phyloP scores from a whole-genome alignment of 805 yeast species.

The Wickerhamomyces hampshirensis region DNA sequence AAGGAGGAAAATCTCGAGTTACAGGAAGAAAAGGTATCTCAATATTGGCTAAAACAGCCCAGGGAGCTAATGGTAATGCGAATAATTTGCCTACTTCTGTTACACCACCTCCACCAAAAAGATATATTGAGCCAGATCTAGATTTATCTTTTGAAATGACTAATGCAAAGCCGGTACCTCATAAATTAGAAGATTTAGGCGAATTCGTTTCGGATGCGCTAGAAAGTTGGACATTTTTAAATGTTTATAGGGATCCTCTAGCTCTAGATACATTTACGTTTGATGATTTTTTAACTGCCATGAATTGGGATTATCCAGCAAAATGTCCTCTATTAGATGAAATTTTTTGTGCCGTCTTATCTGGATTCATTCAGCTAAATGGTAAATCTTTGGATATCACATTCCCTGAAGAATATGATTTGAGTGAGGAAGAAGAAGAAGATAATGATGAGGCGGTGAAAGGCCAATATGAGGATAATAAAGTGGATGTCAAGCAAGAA shows the following conservation, averaged over 20 bases:
- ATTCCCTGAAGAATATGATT: slow-evolving; percentile 23
- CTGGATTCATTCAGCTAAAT: slow-evolving; percentile 45
- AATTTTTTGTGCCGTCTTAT: slow-evolving; percentile 60
- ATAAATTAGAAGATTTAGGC: slow-evolving; percentile 12
- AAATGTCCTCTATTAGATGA: slow-evolving; percentile 56
- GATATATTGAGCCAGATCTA: slow-evolving; percentile 20
- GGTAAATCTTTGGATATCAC: slow-evolving; percentile 31
- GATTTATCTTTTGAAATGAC: slow-evolving; percentile 14
- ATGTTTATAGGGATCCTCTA: slow-evolving; percentile 61
- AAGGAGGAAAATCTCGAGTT: slow-evolving; percentile 1
- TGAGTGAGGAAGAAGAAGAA: slow-evolving; percentile 10
- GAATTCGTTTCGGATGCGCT: slow-evolving; percentile 37
- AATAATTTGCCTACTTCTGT: neutral
- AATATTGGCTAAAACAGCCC: slow-evolving; percentile 2
- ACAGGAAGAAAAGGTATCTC: neutral
- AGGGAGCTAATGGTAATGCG: slow-evolving; percentile 4
- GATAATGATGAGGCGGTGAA: slow-evolving; percentile 12
- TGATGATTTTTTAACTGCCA: slow-evolving; percentile 63
- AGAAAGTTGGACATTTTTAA: slow-evolving; percentile 72
- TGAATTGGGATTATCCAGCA: slow-evolving; percentile 37
- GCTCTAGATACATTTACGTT: slow-evolving; percentile 70
- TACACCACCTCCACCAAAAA: slow-evolving; percentile 15
- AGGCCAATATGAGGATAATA: slow-evolving; percentile 21
- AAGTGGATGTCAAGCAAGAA: slow-evolving; percentile 20
- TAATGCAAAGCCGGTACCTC: slow-evolving; percentile 19